Evolutionary conservation across 2,329 filamentous ascomycete genomes (phyloP).

Genomic region (Cadophora luteo-olivacea): DNA sequence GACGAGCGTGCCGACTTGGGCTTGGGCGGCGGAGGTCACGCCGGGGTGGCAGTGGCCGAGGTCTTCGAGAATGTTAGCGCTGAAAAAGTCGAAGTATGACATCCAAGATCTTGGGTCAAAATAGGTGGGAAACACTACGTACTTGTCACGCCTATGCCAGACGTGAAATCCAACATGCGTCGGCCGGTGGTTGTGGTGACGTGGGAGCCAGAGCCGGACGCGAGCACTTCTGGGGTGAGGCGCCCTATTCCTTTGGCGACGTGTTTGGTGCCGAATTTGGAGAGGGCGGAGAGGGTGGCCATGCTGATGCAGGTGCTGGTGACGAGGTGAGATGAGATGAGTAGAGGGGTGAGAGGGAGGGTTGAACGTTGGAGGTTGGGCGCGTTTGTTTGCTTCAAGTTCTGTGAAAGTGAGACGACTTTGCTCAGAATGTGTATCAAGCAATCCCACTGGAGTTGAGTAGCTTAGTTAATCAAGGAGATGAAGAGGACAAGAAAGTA

Average conservation of each 20-base stretch:
- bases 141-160: conserved; percentile 89
- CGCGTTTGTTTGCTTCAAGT: no score
- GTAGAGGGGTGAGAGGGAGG: background rate
- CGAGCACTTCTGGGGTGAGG: conserved; percentile 64
- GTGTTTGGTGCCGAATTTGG: conserved; percentile 30
- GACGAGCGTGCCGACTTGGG: conserved; percentile 47
- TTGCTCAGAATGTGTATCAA: no score
- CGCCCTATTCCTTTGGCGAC: conserved; percentile 30
- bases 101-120: no score
- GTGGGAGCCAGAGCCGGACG: conserved; percentile 79
- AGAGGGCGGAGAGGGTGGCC: conserved; percentile 21
- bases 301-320: background rate
- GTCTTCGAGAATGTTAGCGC: no score
- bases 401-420: no score
- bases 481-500: no score
- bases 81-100: no score
- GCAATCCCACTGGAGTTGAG: no score
- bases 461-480: no score
- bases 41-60: conserved; percentile 91
- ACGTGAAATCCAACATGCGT: conserved; percentile 94
- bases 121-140: no score
- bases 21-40: conserved; percentile 39
- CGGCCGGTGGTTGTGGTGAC: conserved; percentile 95
- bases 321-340: background rate
- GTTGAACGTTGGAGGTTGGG: background rate